Conservation (phyloP, 345 rosid genomes). For the Camelina laxa region DNA sequence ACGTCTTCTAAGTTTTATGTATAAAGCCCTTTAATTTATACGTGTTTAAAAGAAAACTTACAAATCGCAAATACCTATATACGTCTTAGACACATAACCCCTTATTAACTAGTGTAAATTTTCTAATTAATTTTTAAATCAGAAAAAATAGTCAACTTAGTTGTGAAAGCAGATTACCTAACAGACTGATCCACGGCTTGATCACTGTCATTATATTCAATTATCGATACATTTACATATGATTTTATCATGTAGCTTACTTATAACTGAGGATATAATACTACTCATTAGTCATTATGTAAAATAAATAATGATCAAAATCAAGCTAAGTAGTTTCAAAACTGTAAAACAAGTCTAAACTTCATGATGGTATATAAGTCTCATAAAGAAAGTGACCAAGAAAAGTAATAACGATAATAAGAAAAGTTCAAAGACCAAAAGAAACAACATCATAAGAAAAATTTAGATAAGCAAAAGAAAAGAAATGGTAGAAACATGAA, state of each 20-base stretch:
- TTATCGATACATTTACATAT: background rate
- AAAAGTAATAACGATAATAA: background rate
- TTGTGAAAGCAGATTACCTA: background rate
- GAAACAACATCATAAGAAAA: background rate
- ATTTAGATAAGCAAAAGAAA: background rate
- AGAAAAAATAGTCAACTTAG: background rate
- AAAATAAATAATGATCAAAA: background rate
- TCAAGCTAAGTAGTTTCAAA: background rate
- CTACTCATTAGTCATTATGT: background rate
- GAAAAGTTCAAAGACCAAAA: background rate
- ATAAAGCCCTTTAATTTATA: background rate
- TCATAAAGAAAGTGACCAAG: background rate
- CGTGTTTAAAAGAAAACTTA: slow-evolving; percentile 8
- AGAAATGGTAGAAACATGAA: background rate
- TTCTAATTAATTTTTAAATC: background rate
- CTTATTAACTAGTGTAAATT: background rate
- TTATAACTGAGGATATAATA: background rate
- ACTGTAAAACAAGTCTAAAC: slow-evolving; percentile 1
- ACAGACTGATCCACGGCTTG: background rate
- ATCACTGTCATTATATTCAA: background rate
- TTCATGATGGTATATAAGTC: background rate
- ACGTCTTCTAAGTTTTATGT: slow-evolving; percentile 7
- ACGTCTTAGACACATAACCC: background rate
- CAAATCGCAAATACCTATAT: background rate
- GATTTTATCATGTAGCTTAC: background rate